Percentiles rank a stretch among this genome's conserved stretches.
phyloP scores from a whole-genome alignment of 2,329 filamentous ascomycete species.

The Talaromyces sp. region DNA sequence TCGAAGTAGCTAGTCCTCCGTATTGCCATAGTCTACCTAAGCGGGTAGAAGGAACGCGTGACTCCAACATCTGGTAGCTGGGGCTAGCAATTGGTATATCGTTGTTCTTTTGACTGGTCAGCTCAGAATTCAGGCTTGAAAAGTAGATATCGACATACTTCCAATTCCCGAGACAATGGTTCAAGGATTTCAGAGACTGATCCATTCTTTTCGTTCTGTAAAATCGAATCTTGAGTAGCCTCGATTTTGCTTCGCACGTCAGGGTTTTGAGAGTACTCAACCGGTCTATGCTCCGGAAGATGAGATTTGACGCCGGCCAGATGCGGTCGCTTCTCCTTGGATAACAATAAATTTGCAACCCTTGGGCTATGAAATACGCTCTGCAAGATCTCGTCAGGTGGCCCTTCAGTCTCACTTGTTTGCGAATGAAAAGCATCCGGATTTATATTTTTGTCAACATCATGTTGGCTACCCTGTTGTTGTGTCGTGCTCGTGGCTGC shows the following conservation, averaged over 20 bases:
- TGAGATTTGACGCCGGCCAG: conserved; percentile 16
- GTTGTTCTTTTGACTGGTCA: conserved; percentile 8
- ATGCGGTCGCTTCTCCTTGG: conserved; percentile 1
- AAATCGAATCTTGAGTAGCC: background rate
- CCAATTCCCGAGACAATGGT: background rate
- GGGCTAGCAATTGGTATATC: conserved; percentile 18
- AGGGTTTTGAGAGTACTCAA: background rate
- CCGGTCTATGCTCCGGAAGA: background rate
- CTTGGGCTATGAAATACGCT: conserved; percentile 59
- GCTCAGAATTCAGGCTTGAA: background rate
- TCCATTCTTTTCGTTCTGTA: background rate
- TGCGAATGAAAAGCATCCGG: conserved; percentile 52
- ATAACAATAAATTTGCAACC: conserved; percentile 52
- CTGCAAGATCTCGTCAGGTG: conserved; percentile 56
- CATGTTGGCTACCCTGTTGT: conserved; percentile 35
- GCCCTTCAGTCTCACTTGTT: conserved; percentile 36
- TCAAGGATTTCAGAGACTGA: background rate
- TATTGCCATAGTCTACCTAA: conserved; percentile 93
- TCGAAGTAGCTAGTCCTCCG: conserved; percentile 83
- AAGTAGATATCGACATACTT: background rate
- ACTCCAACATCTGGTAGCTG: conserved; percentile 74
- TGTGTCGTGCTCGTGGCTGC: conserved; percentile 46
- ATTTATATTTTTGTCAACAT: conserved; percentile 43
- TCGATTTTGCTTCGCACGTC: background rate
- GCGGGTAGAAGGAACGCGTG: conserved; percentile 81